phyloP scores from a whole-genome alignment of 257 asterid species.

The Handroanthus guayacan region DNA sequence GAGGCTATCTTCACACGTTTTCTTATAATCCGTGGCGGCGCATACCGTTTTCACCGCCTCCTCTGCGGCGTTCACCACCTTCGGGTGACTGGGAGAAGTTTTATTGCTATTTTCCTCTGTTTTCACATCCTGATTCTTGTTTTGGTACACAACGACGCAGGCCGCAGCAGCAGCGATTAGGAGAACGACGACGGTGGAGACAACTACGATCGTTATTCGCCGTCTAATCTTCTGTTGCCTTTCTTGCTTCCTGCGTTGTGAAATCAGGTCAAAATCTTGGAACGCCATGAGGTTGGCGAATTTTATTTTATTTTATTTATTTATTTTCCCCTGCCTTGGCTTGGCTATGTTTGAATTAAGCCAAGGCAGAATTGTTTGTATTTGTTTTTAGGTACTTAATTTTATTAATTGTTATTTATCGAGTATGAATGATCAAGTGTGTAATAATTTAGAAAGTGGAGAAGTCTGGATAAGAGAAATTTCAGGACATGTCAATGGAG shows the following conservation, averaged over 20 bases:
- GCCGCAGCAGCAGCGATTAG: constrained; percentile 56
- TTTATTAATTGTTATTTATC: background rate
- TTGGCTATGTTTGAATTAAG: constrained; percentile 45
- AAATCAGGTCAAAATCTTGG: constrained; percentile 90
- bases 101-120: background rate
- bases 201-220: constrained; percentile 51
- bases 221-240: constrained; percentile 44
- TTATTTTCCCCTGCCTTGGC: constrained; percentile 59
- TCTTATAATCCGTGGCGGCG: constrained; percentile 60
- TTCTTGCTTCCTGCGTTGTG: constrained; percentile 70
- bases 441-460: constrained; percentile 29
- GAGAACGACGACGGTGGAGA: constrained; percentile 45
- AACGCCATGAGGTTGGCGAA: constrained; percentile 63
- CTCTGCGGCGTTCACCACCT: constrained; percentile 27
- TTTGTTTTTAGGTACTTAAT: background rate
- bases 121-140: constrained; percentile 9
- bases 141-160: constrained; percentile 47
- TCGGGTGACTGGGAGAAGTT: background rate
- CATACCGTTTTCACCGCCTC: constrained; percentile 64
- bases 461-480: constrained; percentile 43
- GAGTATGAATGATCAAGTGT: constrained; percentile 8
- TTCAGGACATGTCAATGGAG: constrained; percentile 32
- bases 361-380: constrained; percentile 70
- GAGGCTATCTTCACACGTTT: constrained; percentile 67
- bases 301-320: background rate